Conservation (phyloP, 306 rosid species). For the Neltuma alba region DNA sequence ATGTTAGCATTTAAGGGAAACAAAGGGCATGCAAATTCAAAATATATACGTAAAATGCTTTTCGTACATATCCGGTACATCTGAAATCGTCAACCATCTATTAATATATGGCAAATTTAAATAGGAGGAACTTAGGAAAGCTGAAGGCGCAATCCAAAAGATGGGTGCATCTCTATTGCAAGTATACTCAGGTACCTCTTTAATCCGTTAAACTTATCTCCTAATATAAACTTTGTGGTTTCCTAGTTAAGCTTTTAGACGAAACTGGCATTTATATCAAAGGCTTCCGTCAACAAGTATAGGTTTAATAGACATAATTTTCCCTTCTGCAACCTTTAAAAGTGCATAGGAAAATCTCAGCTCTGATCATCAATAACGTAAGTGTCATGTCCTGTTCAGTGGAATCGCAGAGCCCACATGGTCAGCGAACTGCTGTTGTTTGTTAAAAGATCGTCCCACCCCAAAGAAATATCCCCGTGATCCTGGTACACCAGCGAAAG, state of each 20-base stretch:
- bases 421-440: constrained; percentile 82
- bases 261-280: neutral
- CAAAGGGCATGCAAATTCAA: neutral
- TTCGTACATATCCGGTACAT: neutral
- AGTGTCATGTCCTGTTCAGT: constrained; percentile 46
- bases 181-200: constrained; percentile 65
- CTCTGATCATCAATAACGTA: neutral
- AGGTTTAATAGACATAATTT: constrained; percentile 1
- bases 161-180: constrained; percentile 82
- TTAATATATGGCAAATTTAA: constrained; percentile 27
- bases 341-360: neutral
- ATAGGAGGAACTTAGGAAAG: constrained; percentile 81
- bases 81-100: constrained; percentile 19
- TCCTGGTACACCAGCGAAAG: constrained; percentile 85
- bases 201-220: constrained; percentile 11
- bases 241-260: neutral
- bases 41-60: neutral
- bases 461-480: constrained; percentile 78
- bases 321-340: neutral
- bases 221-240: constrained; percentile 1
- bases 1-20: neutral
- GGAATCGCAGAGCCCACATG: constrained; percentile 80
- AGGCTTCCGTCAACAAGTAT: neutral
- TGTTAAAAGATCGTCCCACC: constrained; percentile 67
- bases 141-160: constrained; percentile 73